These are phyloP conservation scores for Pichia manshurica DNA, from an alignment of 805 yeast genomes.

Conservation along the genomic window DNA sequence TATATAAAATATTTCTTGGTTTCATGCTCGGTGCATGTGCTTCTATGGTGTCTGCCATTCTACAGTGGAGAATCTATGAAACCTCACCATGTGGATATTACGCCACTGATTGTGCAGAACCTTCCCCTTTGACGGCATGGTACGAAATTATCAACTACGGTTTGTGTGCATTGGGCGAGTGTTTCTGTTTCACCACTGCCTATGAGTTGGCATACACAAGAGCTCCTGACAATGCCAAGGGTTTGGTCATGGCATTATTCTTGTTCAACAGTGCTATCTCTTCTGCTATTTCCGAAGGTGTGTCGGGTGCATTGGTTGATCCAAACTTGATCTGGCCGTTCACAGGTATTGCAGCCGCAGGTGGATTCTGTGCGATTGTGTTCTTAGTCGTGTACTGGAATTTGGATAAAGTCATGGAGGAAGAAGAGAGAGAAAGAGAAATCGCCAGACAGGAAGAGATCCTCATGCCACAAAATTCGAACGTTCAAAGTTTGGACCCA, in stretches of 20 bases:
- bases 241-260: constrained; percentile 44
- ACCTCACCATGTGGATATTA: constrained; percentile 48
- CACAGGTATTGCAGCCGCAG: constrained; percentile 35
- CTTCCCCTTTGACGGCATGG: constrained; percentile 33
- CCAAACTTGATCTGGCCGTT: constrained; percentile 41
- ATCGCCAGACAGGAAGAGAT: not conserved
- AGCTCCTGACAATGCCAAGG: constrained; percentile 48
- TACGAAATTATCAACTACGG: constrained; percentile 28
- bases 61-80: constrained; percentile 43
- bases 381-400: constrained; percentile 29
- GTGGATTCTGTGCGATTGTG: constrained; percentile 28
- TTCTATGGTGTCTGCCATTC: constrained; percentile 44
- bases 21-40: constrained; percentile 42
- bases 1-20: constrained; percentile 42
- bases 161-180: constrained; percentile 45
- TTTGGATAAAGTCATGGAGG: constrained; percentile 27
- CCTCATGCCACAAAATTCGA: not conserved
- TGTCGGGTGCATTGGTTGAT: constrained; percentile 36
- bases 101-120: constrained; percentile 34
- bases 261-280: constrained; percentile 39
- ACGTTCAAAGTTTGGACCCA: not conserved
- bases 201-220: constrained; percentile 50
- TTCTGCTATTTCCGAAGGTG: constrained; percentile 41
- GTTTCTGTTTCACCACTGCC: constrained; percentile 45
- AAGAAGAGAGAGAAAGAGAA: constrained; percentile 21